Conservation (phyloP, 78 protist species). For the Dictyostelium brefeldianum region DNA sequence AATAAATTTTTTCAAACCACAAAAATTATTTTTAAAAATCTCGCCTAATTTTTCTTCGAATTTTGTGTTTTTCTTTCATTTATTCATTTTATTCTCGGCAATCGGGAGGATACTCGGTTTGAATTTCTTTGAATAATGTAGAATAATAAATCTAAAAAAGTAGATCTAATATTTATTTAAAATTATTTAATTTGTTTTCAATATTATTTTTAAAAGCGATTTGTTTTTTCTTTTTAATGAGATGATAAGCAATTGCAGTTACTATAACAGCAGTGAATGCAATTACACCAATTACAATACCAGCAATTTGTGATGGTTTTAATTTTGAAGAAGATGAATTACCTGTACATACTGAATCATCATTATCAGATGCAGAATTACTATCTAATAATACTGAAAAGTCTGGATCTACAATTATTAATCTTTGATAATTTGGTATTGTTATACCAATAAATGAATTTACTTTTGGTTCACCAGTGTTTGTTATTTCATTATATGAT, state of each 20-base stretch:
- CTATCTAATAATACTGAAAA: background rate
- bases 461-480: background rate
- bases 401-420: background rate
- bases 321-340: background rate
- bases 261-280: background rate
- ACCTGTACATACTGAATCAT: background rate
- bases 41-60: no score
- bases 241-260: background rate
- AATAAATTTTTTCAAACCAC: no score
- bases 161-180: no score
- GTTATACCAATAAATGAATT: background rate
- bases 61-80: no score
- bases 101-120: no score
- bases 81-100: no score
- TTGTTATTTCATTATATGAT: no score
- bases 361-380: background rate
- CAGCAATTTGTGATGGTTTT: background rate
- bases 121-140: no score
- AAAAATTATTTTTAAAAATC: no score
- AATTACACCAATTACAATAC: background rate
- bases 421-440: background rate
- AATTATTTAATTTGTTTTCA: no score
- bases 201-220: no score
- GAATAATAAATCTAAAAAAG: no score
- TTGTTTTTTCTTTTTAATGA: background rate